Percentiles rank a stretch among this genome's conserved stretches.
phyloP scores from a whole-genome alignment of 2,329 filamentous ascomycete species.

The Colletotrichum eleusines region DNA sequence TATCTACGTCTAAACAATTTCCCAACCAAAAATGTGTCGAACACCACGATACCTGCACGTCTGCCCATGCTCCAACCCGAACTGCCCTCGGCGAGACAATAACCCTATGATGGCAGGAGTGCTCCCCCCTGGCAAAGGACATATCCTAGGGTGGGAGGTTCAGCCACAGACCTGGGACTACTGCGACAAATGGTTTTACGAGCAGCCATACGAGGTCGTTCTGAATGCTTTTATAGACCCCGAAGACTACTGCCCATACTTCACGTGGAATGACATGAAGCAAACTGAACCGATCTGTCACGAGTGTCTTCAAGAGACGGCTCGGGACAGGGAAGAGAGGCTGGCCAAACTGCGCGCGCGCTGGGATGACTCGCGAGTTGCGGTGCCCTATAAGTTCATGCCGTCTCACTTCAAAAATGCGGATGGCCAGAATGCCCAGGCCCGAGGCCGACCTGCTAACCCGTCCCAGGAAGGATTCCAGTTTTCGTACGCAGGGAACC shows the following conservation, averaged over 20 bases:
- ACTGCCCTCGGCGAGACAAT: background rate
- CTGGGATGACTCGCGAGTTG: constrained; percentile 9
- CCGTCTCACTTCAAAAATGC: background rate
- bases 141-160: background rate
- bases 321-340: background rate
- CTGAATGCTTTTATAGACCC: constrained; percentile 1
- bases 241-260: constrained; percentile 8
- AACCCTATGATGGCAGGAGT: background rate
- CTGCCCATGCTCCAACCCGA: constrained; percentile 9
- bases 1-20: no score
- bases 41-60: background rate
- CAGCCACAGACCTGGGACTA: constrained; percentile 11
- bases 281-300: background rate
- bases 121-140: background rate
- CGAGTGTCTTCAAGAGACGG: background rate
- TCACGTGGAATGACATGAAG: constrained; percentile 8
- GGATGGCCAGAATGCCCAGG: no score
- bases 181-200: constrained; percentile 22
- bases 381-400: constrained; percentile 15
- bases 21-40: background rate
- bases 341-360: background rate
- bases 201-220: constrained; percentile 3
- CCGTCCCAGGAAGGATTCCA: no score
- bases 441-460: background rate
- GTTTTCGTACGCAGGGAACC: background rate